Percentiles rank a stretch among this genome's conserved stretches.
Conservation (phyloP, 768 basidiomycete species). For the Clavulina sp. region DNA sequence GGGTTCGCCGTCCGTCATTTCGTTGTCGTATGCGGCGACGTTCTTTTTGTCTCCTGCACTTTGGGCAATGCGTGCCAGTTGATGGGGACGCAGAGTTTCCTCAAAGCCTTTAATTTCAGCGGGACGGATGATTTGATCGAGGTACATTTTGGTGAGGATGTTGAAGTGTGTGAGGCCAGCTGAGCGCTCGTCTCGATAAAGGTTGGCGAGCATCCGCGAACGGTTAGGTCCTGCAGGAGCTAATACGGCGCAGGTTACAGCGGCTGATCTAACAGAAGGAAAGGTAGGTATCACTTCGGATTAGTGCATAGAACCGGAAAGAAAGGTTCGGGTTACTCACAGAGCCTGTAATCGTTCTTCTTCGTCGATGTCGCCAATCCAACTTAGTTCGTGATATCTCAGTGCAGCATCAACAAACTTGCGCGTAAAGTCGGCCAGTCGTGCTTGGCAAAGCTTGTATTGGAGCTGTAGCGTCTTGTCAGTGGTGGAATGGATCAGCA, state of each 20-base stretch:
- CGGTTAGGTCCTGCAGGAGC: conserved; percentile 95
- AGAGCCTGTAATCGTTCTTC: conserved; percentile 82
- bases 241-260: conserved; percentile 90
- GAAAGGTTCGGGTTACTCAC: conserved; percentile 28
- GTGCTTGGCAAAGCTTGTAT: conserved; percentile 87
- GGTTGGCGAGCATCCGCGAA: conserved; percentile 77
- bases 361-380: conserved; percentile 80
- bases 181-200: conserved; percentile 88
- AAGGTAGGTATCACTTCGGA: not conserved
- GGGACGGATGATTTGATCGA: conserved; percentile 88
- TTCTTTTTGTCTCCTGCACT: conserved; percentile 69
- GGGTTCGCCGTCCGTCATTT: conserved; percentile 15
- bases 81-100: conserved; percentile 71
- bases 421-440: conserved; percentile 81
- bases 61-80: conserved; percentile 79
- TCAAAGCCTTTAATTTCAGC: conserved; percentile 84
- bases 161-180: conserved; percentile 62
- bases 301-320: not conserved
- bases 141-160: conserved; percentile 94
- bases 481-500: conserved; percentile 62
- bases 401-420: conserved; percentile 90
- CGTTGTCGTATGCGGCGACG: conserved; percentile 28
- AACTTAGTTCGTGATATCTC: conserved; percentile 88
- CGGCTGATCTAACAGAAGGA: conserved; percentile 42
- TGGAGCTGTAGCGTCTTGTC: conserved; percentile 66